phyloP scores from a whole-genome alignment of 2,329 filamentous ascomycete species.

The Arthrocladium fulminans region DNA sequence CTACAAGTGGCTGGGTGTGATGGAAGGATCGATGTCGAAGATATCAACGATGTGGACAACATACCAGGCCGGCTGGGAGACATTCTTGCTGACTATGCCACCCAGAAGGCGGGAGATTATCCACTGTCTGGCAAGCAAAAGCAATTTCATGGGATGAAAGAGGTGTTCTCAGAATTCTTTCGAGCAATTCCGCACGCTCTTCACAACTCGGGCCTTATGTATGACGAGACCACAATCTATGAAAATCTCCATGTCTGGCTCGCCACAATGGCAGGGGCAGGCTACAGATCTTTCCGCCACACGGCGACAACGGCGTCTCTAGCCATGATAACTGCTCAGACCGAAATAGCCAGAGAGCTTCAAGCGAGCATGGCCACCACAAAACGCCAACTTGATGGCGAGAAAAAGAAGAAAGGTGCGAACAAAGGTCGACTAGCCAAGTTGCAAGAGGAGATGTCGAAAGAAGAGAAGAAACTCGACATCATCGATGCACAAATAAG shows the following conservation, averaged over 20 bases:
- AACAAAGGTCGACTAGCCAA: constrained; percentile 72
- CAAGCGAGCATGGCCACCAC: constrained; percentile 64
- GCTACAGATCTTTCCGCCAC: constrained; percentile 82
- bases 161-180: constrained; percentile 71
- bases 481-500: constrained; percentile 63
- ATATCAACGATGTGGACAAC: constrained; percentile 84
- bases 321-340: constrained; percentile 68
- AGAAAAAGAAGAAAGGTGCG: constrained; percentile 61
- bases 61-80: constrained; percentile 68
- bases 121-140: constrained; percentile 78
- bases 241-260: constrained; percentile 90
- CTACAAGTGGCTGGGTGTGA: constrained; percentile 68
- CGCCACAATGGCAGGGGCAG: constrained; percentile 79
- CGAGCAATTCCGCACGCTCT: constrained; percentile 64
- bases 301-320: constrained; percentile 81
- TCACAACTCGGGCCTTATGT: constrained; percentile 73
- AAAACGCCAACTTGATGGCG: constrained; percentile 68
- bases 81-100: constrained; percentile 79
- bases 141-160: constrained; percentile 66
- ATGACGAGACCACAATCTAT: constrained; percentile 65
- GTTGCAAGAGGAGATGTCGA: constrained; percentile 62
- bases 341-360: constrained; percentile 61
- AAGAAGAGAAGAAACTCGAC: constrained; percentile 61
- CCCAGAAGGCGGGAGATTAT: constrained; percentile 78
- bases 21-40: constrained; percentile 65